A percentile compares a stretch with the other conserved stretches of the same genome.
phyloP scores from a whole-genome alignment of 2,329 filamentous ascomycete genomes.

The Monilinia laxa region DNA sequence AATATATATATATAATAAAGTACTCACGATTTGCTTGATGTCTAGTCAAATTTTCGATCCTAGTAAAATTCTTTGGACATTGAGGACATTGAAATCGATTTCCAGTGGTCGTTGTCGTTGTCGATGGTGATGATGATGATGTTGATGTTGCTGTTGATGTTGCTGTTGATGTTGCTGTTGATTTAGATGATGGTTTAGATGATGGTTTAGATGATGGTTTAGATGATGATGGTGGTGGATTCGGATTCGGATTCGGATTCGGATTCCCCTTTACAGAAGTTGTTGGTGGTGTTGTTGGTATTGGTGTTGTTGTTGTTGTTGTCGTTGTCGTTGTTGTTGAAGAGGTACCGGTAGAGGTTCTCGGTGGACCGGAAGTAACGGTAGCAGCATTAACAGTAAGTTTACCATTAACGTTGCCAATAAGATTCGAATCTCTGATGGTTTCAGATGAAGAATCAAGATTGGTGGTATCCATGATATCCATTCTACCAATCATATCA shows the following conservation, averaged over 20 bases:
- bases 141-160: too few relatives aligned
- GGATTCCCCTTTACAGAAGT: conserved; percentile 1
- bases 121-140: too few relatives aligned
- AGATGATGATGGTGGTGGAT: background rate
- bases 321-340: too few relatives aligned
- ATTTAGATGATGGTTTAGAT: background rate
- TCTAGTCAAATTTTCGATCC: conserved; percentile 38
- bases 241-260: background rate
- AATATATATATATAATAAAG: background rate
- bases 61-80: conserved; percentile 39
- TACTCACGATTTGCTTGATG: conserved; percentile 39
- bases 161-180: conserved; percentile 14
- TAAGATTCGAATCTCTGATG: background rate
- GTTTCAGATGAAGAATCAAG: background rate
- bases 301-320: background rate
- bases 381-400: background rate
- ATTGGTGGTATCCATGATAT: conserved; percentile 1
- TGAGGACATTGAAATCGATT: conserved; percentile 35
- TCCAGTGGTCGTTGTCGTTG: conserved; percentile 5
- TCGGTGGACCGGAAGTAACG: background rate
- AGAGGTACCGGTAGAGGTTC: background rate
- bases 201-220: background rate
- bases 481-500: background rate
- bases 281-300: background rate
- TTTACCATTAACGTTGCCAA: too few relatives aligned